Percentiles rank a stretch among this genome's conserved stretches.
phyloP scores from a whole-genome alignment of 495 filamentous ascomycete species.

The Aspergillus bertholletiae region DNA sequence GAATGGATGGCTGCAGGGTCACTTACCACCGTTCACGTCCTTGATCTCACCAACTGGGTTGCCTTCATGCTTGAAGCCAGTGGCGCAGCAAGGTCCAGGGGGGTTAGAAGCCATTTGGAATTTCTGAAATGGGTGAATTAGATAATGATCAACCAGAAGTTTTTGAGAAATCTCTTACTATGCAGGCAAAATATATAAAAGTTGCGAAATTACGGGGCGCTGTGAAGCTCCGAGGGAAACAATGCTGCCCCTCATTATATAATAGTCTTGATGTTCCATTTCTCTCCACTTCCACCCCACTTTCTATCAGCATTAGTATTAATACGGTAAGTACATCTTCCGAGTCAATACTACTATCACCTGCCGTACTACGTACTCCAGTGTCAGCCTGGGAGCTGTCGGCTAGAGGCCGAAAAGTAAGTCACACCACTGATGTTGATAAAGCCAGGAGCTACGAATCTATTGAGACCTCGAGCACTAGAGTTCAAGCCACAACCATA shows the following conservation, averaged over 20 bases:
- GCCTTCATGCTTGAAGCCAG: conserved; percentile 51
- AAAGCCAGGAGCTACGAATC: too few relatives aligned
- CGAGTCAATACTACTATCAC: too few relatives aligned
- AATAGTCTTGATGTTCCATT: background rate
- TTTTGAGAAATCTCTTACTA: background rate
- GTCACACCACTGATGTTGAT: too few relatives aligned
- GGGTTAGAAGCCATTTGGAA: conserved; percentile 55
- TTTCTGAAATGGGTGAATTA: background rate
- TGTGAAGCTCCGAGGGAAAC: background rate
- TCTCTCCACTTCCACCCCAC: background rate
- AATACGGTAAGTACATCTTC: background rate
- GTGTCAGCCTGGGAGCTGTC: too few relatives aligned
- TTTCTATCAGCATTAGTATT: background rate
- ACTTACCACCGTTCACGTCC: conserved; percentile 37
- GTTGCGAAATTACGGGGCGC: too few relatives aligned
- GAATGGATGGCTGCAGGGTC: background rate
- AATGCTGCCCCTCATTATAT: background rate
- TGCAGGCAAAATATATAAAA: background rate
- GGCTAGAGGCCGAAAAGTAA: too few relatives aligned
- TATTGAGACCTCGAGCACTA: too few relatives aligned
- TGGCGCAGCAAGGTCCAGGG: conserved; percentile 53
- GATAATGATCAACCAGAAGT: background rate
- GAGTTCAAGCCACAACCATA: background rate
- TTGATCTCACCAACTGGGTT: conserved; percentile 39
- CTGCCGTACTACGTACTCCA: too few relatives aligned